A percentile compares a stretch with the other conserved stretches of the same genome.
Evolutionary conservation across 768 basidiomycete genomes (phyloP).

Genomic region (Gymnopilus dilepis): DNA sequence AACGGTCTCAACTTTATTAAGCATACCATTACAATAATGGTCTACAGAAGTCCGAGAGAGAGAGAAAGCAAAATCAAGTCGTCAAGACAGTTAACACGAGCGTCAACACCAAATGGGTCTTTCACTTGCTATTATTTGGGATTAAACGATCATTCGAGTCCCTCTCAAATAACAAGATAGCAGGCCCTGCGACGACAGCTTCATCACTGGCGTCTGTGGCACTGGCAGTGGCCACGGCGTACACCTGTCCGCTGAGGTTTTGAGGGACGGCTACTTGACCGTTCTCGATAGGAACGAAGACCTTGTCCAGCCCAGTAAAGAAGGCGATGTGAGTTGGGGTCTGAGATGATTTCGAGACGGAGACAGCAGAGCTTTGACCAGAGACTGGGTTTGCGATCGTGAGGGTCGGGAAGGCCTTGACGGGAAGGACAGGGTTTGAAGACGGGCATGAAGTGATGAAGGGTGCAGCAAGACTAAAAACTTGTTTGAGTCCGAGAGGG

Average conservation of each 20-base stretch:
- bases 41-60: no score
- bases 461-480: conserved; percentile 43
- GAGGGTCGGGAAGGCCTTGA: conserved; percentile 58
- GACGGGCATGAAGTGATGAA: conserved; percentile 62
- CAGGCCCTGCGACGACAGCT: conserved; percentile 47
- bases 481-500: conserved; percentile 27
- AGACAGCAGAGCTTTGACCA: conserved; percentile 25
- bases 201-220: conserved; percentile 36
- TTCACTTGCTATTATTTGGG: background rate
- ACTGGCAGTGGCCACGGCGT: conserved; percentile 48
- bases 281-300: conserved; percentile 37
- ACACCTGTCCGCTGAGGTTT: conserved; percentile 49
- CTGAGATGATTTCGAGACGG: conserved; percentile 11
- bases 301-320: conserved; percentile 47
- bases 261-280: conserved; percentile 41
- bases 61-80: no score
- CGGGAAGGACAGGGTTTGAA: conserved; percentile 56
- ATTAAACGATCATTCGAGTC: conserved; percentile 23
- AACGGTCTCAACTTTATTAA: no score
- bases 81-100: no score
- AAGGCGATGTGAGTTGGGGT: conserved; percentile 41
- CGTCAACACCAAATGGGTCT: no score
- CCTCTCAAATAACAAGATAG: conserved; percentile 21
- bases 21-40: no score
- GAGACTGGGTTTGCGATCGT: conserved; percentile 34